These are phyloP conservation scores for Zoysia japonica DNA, from an alignment of 176 grass and related monocot species.

Conservation along the genomic window DNA sequence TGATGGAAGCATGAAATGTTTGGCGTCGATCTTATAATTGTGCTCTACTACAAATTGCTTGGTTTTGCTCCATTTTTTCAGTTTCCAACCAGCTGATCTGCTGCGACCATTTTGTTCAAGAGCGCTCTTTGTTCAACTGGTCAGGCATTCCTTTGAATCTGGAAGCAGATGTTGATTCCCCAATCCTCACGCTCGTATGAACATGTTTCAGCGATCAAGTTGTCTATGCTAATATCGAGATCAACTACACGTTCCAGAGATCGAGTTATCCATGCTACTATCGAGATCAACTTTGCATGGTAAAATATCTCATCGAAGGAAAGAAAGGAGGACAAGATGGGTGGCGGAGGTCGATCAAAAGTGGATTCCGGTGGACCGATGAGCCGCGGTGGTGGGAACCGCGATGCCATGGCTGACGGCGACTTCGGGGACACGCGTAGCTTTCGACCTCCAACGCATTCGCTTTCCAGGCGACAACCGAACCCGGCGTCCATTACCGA, in stretches of 20 bases:
- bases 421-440: background rate
- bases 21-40: background rate
- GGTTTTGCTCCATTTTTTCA: background rate
- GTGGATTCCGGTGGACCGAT: conserved; percentile 19
- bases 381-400: conserved; percentile 12
- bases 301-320: background rate
- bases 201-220: too few species aligned
- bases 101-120: background rate
- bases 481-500: background rate
- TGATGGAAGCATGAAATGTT: background rate
- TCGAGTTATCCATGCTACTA: background rate
- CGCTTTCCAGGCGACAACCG: background rate
- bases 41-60: background rate
- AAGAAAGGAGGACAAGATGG: background rate
- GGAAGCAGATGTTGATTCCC: too few species aligned
- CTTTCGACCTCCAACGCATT: background rate
- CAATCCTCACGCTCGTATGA: too few species aligned
- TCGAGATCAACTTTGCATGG: background rate
- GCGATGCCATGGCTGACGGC: background rate
- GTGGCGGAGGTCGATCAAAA: background rate
- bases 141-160: background rate
- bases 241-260: too few species aligned
- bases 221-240: too few species aligned
- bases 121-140: too few species aligned
- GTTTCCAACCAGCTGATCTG: background rate